Percentiles rank a stretch among this genome's conserved stretches.
Evolutionary conservation across 2,329 filamentous ascomycete genomes (phyloP).

Genomic region (Curvularia lunata): DNA sequence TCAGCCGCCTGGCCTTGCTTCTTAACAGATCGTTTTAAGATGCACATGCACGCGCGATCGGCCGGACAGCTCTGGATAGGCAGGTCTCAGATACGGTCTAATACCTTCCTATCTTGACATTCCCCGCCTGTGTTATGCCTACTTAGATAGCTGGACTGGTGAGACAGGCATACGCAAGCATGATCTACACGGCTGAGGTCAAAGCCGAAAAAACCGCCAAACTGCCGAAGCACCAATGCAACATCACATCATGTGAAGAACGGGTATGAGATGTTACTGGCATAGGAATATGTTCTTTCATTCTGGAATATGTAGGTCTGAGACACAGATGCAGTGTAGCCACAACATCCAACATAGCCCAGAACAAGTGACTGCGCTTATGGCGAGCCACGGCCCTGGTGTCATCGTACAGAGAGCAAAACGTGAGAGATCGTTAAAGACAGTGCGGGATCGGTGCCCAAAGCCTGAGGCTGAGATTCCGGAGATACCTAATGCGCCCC

Average conservation of each 20-base stretch:
- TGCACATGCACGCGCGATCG: neutral
- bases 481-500: conserved; percentile 22
- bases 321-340: conserved; percentile 22
- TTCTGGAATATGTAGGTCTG: conserved; percentile 15
- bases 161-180: neutral
- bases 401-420: conserved; percentile 15
- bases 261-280: neutral
- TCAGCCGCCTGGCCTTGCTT: neutral
- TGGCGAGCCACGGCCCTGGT: conserved; percentile 10
- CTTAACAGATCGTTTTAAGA: neutral
- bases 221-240: neutral
- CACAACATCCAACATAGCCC: conserved; percentile 17
- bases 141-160: neutral
- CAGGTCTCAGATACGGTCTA: neutral
- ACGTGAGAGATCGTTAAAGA: conserved; percentile 28
- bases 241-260: neutral
- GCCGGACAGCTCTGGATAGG: neutral
- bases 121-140: neutral
- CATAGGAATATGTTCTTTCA: conserved; percentile 11
- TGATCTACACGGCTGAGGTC: neutral
- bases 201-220: neutral
- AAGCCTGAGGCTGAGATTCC: conserved; percentile 22
- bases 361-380: conserved; percentile 12
- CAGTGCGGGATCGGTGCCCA: conserved; percentile 24
- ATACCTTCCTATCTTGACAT: neutral